phyloP scores from a whole-genome alignment of 495 filamentous ascomycete genomes.

The Neurospora sp. region DNA sequence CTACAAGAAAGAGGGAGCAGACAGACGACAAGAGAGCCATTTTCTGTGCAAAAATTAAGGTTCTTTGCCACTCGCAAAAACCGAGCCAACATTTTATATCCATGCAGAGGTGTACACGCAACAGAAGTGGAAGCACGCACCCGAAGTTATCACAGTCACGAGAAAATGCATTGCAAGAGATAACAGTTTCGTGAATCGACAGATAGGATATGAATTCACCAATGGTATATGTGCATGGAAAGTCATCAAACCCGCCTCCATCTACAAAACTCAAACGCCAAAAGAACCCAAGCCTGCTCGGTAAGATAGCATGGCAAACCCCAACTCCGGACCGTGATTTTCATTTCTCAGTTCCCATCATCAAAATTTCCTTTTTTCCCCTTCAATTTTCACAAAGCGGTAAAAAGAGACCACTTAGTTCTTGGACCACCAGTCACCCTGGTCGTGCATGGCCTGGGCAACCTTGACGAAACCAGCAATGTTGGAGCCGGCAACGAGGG shows the following conservation, averaged over 20 bases:
- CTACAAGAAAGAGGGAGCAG: too few relatives aligned
- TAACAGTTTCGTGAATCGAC: neutral
- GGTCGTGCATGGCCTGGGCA: conserved; percentile 85
- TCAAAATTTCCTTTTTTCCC: neutral
- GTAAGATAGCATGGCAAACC: neutral
- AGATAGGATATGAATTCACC: neutral
- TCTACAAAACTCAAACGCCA: neutral
- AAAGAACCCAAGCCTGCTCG: neutral
- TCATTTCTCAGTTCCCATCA: neutral
- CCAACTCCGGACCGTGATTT: neutral
- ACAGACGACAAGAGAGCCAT: too few relatives aligned
- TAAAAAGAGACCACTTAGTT: conserved; percentile 5
- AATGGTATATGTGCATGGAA: neutral
- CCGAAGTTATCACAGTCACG: neutral
- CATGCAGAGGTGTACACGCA: neutral
- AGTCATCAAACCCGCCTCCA: neutral
- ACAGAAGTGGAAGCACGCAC: neutral
- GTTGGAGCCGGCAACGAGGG: conserved; percentile 85
- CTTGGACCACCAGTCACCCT: conserved; percentile 86
- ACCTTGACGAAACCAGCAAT: conserved; percentile 98
- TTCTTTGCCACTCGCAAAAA: too few relatives aligned
- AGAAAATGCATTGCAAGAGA: neutral
- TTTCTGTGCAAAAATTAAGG: too few relatives aligned
- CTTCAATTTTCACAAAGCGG: neutral
- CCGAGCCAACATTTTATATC: too few relatives aligned